Evolutionary conservation across 1,284 basidiomycete genomes (phyloP).

Genomic region (Sporisorium reilianum): DNA sequence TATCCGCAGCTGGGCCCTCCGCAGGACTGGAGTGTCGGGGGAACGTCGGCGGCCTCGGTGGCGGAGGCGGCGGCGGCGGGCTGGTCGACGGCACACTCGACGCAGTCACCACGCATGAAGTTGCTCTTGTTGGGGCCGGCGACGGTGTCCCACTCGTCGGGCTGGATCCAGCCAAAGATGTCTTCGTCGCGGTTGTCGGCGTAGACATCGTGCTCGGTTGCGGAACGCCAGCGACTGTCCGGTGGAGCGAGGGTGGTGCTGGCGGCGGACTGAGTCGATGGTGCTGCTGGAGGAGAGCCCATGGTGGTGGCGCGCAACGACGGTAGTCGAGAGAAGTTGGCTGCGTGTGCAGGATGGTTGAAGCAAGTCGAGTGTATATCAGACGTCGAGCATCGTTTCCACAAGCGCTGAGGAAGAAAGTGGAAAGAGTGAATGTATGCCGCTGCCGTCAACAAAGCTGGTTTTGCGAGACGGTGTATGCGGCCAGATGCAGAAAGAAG

Average conservation of each 20-base stretch:
- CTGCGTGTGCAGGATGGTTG: slow-evolving; percentile 5
- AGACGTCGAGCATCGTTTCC: slow-evolving; percentile 5
- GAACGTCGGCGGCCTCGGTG: slow-evolving; percentile 1
- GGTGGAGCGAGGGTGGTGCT: neutral
- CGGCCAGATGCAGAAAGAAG: too few species aligned
- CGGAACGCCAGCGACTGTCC: slow-evolving; percentile 19
- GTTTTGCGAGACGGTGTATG: neutral
- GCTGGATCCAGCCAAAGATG: slow-evolving; percentile 54
- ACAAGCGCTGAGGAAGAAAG: neutral
- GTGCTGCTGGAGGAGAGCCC: neutral
- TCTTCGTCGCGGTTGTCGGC: slow-evolving; percentile 50
- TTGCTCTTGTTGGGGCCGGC: slow-evolving; percentile 46
- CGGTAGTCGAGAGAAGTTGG: neutral
- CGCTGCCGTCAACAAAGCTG: too few species aligned
- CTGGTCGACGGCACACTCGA: slow-evolving; percentile 24
- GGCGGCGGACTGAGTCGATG: slow-evolving; percentile 5
- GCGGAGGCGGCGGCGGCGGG: slow-evolving; percentile 10
- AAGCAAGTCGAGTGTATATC: neutral
- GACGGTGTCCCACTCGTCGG: slow-evolving; percentile 50
- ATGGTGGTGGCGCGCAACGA: neutral
- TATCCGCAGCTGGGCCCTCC: slow-evolving; percentile 47
- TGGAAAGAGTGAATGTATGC: neutral
- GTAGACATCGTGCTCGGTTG: slow-evolving; percentile 44
- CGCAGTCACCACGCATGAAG: slow-evolving; percentile 44
- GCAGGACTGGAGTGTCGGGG: slow-evolving; percentile 25